Evolutionary conservation across 805 yeast species (phyloP).

Genomic region (Pichia thaimueangensis): DNA sequence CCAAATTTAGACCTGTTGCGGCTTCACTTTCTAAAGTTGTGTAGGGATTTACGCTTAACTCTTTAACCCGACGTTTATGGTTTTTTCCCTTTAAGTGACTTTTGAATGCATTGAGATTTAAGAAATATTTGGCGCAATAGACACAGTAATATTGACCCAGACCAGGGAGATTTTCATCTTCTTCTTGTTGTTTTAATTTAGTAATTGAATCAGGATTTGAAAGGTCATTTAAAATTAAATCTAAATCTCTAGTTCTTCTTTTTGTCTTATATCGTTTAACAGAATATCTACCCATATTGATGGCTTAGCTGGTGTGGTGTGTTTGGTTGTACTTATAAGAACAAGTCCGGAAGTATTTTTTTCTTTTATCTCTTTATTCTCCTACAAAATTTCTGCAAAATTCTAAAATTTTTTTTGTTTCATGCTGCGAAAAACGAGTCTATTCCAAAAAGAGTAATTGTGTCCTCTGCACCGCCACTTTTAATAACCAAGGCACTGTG

Average conservation of each 20-base stretch:
- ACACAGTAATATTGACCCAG: constrained; percentile 91
- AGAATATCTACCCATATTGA: constrained; percentile 82
- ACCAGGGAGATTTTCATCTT: constrained; percentile 89
- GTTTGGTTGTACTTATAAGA: background rate
- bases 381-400: too few species aligned
- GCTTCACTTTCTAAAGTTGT: constrained; percentile 87
- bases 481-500: too few species aligned
- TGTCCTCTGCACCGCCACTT: too few species aligned
- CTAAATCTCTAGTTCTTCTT: constrained; percentile 79
- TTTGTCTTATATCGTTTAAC: constrained; percentile 85
- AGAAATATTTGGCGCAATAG: constrained; percentile 90
- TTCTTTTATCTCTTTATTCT: too few species aligned
- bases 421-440: too few species aligned
- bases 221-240: constrained; percentile 73
- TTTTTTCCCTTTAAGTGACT: constrained; percentile 69
- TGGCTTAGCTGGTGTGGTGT: too few species aligned
- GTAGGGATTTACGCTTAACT: constrained; percentile 71
- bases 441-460: too few species aligned
- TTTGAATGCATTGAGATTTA: constrained; percentile 63
- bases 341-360: too few species aligned
- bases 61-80: constrained; percentile 83
- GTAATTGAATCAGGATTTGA: constrained; percentile 56
- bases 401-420: background rate
- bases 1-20: constrained; percentile 74
- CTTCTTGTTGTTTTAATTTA: constrained; percentile 67